Conservation (phyloP, 768 basidiomycete genomes). For the Podaxis sp. region DNA sequence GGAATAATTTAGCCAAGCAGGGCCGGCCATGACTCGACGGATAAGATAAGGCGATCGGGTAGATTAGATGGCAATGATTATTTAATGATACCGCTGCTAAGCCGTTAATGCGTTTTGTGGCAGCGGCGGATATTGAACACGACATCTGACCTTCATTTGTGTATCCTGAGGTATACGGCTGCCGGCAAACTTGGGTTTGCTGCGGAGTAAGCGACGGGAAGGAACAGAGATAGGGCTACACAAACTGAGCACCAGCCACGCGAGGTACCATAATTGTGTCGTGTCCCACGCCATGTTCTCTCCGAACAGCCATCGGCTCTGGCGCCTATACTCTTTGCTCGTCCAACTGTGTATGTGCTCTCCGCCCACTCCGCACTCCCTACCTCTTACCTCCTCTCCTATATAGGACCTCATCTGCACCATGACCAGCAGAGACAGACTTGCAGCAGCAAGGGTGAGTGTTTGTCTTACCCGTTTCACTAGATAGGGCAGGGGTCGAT, state of each 20-base stretch:
- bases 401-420: not conserved
- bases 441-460: slow-evolving; percentile 8
- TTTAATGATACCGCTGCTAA: not conserved
- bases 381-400: not conserved
- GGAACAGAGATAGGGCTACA: not conserved
- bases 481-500: not conserved
- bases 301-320: not conserved
- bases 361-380: not conserved
- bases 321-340: not conserved
- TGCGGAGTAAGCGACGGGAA: not conserved
- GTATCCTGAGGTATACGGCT: not conserved
- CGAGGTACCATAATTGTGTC: slow-evolving; percentile 5
- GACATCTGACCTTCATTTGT: not conserved
- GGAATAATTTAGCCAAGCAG: slow-evolving; percentile 18
- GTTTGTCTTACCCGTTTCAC: not conserved
- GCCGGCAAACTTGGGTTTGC: not conserved
- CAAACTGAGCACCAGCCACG: not conserved
- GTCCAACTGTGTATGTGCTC: not conserved
- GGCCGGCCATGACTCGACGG: slow-evolving; percentile 14
- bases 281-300: not conserved
- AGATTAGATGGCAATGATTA: slow-evolving; percentile 6
- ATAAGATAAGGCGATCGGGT: slow-evolving; percentile 13
- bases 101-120: not conserved
- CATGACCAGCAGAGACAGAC: slow-evolving; percentile 11
- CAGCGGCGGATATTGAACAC: not conserved